Evolutionary conservation across 2,329 filamentous ascomycete genomes (phyloP), one percentile per base, ranked within the genome.

Genomic region (Thielaviopsis euricoi): DNA sequence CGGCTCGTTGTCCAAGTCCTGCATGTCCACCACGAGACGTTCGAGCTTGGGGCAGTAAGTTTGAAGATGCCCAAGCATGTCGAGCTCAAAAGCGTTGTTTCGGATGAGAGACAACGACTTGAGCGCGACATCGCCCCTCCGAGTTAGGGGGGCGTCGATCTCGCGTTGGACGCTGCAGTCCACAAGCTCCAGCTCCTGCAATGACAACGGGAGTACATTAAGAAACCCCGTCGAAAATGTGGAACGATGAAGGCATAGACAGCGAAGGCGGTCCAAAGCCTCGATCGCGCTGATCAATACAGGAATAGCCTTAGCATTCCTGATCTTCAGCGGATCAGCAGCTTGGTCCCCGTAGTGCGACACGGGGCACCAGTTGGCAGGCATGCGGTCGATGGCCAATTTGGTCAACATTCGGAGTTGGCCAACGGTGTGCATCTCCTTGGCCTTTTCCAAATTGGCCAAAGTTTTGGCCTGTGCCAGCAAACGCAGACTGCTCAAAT

Each of bases 1-100:
- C 0, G 89, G 88, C 59, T 88, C 82, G 1, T 83, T 81, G 64
- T 83, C 85, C 69, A 82, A 90, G 65, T 89, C 93, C 15, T 81
- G 83, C 55, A 94, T 73, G 63, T 95, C 87, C 76, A 95, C 84
- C 53, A 78, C 79, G 46, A 97, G 73, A 23, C 79, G 76, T 64
- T 84, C 75, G 6, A 97, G 74, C 3, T 76, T 74, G 0, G 88
- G 87, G 65, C 89, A 95, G 1, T 78, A 76, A 3, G 71, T 68
- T 19, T 79, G 81, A 52, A 97, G 70, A 25, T 76, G 69, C 0
- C 81, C 77, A 6, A 93, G 74, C 64, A 95, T 96, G 0, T 77
- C 80, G 48, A 96, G 71, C 64, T 83, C 85, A 46, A 96, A 74
- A 2, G 84, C 82, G 61, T 87, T 83, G 64, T 95, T 95, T 69